phyloP scores from a whole-genome alignment of 2,329 filamentous ascomycete genomes.

The Ascochyta pisi region DNA sequence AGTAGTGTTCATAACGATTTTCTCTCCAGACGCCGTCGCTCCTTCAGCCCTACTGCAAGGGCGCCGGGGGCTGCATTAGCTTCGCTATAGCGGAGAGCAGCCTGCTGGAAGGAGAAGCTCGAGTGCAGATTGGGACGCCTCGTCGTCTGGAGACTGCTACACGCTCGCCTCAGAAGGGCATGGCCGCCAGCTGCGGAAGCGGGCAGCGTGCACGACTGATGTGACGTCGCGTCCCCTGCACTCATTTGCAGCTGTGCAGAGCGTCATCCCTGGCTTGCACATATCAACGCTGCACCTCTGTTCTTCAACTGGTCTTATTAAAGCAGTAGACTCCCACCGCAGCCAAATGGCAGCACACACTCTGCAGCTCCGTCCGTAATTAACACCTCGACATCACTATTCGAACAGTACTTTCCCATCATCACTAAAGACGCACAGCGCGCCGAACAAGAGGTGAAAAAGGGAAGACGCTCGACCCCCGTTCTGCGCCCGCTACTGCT shows the following conservation, averaged over 20 bases:
- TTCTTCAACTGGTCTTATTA: conserved; percentile 37
- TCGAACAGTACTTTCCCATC: conserved; percentile 42
- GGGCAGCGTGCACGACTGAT: conserved; percentile 40
- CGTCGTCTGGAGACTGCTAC: conserved; percentile 35
- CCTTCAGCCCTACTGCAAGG: conserved; percentile 48
- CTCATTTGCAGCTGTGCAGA: conserved; percentile 32
- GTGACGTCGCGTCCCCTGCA: conserved; percentile 37
- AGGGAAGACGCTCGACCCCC: conserved; percentile 9
- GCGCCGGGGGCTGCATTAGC: conserved; percentile 33
- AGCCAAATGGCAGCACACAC: conserved; percentile 31
- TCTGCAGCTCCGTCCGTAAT: conserved; percentile 32
- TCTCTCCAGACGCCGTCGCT: conserved; percentile 2
- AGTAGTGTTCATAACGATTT: conserved; percentile 3
- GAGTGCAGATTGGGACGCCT: conserved; percentile 35
- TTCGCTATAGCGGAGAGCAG: conserved; percentile 24
- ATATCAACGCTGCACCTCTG: conserved; percentile 27
- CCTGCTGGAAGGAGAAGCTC: conserved; percentile 32
- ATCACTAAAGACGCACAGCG: conserved; percentile 33
- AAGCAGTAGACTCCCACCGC: conserved; percentile 36
- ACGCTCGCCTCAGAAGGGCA: conserved; percentile 37
- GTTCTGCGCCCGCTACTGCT: conserved; percentile 12
- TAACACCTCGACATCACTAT: conserved; percentile 42
- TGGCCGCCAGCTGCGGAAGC: conserved; percentile 36
- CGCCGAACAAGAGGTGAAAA: conserved; percentile 9
- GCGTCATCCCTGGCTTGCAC: conserved; percentile 35